These are phyloP conservation scores for Pseudozyma hubeiensis DNA, from an alignment of 1,284 basidiomycete species.

Conservation along the genomic window DNA sequence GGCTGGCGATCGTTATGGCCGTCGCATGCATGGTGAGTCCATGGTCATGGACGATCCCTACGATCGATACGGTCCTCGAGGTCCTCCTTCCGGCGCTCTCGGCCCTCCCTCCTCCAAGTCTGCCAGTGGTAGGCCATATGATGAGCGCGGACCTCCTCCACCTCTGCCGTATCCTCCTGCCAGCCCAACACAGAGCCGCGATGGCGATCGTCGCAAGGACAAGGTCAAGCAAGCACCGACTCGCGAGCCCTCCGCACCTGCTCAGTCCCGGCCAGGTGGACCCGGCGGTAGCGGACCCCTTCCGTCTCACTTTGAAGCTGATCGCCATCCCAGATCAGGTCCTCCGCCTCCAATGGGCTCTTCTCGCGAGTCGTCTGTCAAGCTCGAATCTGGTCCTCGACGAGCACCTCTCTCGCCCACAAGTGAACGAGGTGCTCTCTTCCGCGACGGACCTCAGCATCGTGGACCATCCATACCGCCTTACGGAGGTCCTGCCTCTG, in stretches of 20 bases:
- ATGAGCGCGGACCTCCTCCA: conserved; percentile 42
- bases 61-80: conserved; percentile 40
- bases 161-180: conserved; percentile 43
- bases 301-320: conserved; percentile 34
- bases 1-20: conserved; percentile 45
- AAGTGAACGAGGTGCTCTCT: conserved; percentile 26
- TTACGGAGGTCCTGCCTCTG: conserved; percentile 22
- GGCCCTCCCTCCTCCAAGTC: conserved; percentile 35
- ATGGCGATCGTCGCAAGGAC: conserved; percentile 44
- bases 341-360: conserved; percentile 35
- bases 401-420: conserved; percentile 37
- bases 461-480: conserved; percentile 38
- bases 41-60: conserved; percentile 46
- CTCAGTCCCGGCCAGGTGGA: conserved; percentile 21
- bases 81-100: conserved; percentile 39
- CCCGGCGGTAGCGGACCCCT: conserved; percentile 8
- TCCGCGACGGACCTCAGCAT: conserved; percentile 20
- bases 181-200: conserved; percentile 44
- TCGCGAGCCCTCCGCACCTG: conserved; percentile 32
- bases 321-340: conserved; percentile 30
- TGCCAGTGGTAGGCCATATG: conserved; percentile 25
- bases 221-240: conserved; percentile 23
- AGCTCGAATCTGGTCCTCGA: conserved; percentile 28
- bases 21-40: conserved; percentile 37
- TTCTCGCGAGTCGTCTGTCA: conserved; percentile 14